phyloP scores from a whole-genome alignment of 768 basidiomycete genomes.

The Termitomyces sp. region DNA sequence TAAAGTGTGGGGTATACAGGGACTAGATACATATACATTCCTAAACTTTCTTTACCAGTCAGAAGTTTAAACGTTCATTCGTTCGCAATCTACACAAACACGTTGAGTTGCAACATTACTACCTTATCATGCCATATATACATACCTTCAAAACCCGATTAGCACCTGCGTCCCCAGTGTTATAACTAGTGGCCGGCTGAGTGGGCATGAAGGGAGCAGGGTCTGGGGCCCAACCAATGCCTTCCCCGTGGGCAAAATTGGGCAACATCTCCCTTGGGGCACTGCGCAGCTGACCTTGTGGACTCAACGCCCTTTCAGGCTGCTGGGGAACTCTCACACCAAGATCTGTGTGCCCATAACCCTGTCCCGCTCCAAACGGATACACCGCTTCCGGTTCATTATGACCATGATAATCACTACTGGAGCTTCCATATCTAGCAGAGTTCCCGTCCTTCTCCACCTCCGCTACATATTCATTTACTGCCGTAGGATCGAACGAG shows the following conservation, averaged over 20 bases:
- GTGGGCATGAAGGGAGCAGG: constrained; percentile 6
- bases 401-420: constrained; percentile 11
- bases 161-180: neutral
- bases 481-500: constrained; percentile 43
- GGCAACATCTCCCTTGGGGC: neutral
- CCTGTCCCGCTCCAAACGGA: constrained; percentile 2
- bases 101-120: neutral
- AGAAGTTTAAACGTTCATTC: neutral
- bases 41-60: neutral
- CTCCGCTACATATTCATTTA: constrained; percentile 16
- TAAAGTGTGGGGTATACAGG: neutral
- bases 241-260: neutral
- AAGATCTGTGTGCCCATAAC: neutral
- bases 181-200: neutral
- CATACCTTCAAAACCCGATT: constrained; percentile 9
- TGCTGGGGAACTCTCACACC: neutral
- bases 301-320: neutral
- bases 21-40: neutral
- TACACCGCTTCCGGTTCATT: neutral
- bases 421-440: constrained; percentile 18
- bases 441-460: constrained; percentile 20
- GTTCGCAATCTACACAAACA: neutral
- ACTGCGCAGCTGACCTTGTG: neutral
- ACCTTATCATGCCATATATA: neutral
- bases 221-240: constrained; percentile 5